These are phyloP conservation scores for Discostella pseudostelligera DNA, from an alignment of 108 stramenopile species.

Conservation along the genomic window DNA sequence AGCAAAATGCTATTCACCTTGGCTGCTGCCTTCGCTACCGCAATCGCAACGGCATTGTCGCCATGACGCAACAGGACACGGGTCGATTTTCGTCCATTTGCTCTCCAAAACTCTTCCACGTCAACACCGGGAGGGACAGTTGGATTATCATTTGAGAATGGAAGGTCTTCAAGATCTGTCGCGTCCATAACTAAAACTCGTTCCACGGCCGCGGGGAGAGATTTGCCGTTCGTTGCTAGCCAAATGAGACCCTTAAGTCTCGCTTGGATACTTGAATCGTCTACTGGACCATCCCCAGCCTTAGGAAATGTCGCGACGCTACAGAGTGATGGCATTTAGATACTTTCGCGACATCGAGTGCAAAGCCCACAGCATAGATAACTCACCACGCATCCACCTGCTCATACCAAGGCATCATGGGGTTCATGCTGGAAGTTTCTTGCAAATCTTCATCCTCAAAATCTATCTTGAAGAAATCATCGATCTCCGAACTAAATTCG, in stretches of 20 bases:
- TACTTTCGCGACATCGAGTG: neutral
- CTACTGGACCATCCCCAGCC: slow-evolving; percentile 62
- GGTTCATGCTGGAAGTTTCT: slow-evolving; percentile 46
- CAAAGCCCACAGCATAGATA: neutral
- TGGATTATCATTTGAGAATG: slow-evolving; percentile 64
- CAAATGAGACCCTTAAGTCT: slow-evolving; percentile 79
- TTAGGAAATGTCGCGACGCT: slow-evolving; percentile 71
- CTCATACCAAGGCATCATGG: slow-evolving; percentile 89
- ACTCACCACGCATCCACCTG: slow-evolving; percentile 75
- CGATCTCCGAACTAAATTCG: slow-evolving; percentile 34
- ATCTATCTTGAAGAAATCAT: slow-evolving; percentile 52
- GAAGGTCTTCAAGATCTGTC: slow-evolving; percentile 77
- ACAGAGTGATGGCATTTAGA: neutral
- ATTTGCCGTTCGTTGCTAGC: slow-evolving; percentile 71
- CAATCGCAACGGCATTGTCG: slow-evolving; percentile 68
- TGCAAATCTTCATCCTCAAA: slow-evolving; percentile 62
- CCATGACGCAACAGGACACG: slow-evolving; percentile 76
- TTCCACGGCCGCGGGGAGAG: slow-evolving; percentile 75
- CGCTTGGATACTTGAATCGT: slow-evolving; percentile 55
- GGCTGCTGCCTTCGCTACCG: slow-evolving; percentile 61
- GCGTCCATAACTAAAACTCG: slow-evolving; percentile 87
- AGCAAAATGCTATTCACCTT: slow-evolving; percentile 6
- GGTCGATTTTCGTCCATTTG: slow-evolving; percentile 65
- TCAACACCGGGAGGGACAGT: slow-evolving; percentile 68
- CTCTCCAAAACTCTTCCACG: slow-evolving; percentile 76